These are phyloP conservation scores for Xanthoconium stramineum DNA, from an alignment of 768 basidiomycete species.

Conservation along the genomic window DNA sequence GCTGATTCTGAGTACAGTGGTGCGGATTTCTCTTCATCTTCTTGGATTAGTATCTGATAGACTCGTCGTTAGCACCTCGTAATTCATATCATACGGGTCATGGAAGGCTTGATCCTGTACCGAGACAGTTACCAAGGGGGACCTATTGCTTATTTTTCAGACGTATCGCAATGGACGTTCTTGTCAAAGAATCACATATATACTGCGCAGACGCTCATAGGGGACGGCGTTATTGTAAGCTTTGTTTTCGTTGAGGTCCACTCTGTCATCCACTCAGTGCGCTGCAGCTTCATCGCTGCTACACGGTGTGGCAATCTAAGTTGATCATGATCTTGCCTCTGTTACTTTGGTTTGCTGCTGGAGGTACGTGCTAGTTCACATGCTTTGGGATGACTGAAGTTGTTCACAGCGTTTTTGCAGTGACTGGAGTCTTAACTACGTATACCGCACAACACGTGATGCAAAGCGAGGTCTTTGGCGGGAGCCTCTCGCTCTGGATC, in stretches of 20 bases:
- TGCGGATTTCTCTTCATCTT: constrained; percentile 3
- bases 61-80: constrained; percentile 19
- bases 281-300: constrained; percentile 13
- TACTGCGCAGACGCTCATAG: constrained; percentile 11
- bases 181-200: neutral
- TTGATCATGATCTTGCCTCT: constrained; percentile 6
- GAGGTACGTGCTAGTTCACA: neutral
- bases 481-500: constrained; percentile 4
- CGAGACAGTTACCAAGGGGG: constrained; percentile 23
- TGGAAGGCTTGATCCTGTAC: constrained; percentile 22
- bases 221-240: constrained; percentile 9
- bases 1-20: constrained; percentile 25
- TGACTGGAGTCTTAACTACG: neutral
- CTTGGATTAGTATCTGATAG: too few species aligned
- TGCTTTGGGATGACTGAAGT: neutral
- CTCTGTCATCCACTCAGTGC: neutral
- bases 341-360: constrained; percentile 1
- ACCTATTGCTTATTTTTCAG: constrained; percentile 22
- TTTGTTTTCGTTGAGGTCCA: neutral
- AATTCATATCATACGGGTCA: constrained; percentile 19
- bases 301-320: constrained; percentile 5
- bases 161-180: constrained; percentile 9
- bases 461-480: neutral
- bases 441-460: neutral
- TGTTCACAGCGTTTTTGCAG: neutral